These are phyloP conservation scores for Fomitopsis palustris DNA, from an alignment of 1,284 basidiomycete genomes.

Conservation along the genomic window DNA sequence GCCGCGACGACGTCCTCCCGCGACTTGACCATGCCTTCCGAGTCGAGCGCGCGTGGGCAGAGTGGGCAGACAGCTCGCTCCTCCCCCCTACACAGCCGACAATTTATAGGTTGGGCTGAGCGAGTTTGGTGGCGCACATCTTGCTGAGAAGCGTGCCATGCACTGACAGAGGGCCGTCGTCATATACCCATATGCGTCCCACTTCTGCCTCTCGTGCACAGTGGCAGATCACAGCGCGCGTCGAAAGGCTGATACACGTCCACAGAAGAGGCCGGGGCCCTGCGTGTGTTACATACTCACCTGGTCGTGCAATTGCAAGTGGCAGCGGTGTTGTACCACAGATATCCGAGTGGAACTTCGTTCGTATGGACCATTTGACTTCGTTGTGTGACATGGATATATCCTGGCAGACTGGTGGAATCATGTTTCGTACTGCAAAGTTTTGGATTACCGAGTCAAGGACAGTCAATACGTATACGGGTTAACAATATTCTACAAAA, in stretches of 20 bases:
- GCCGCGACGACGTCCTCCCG: conserved; percentile 29
- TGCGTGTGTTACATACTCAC: background rate
- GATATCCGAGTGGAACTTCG: too few relatives aligned
- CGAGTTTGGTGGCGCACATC: background rate
- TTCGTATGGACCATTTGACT: too few relatives aligned
- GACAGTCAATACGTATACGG: background rate
- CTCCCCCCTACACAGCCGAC: background rate
- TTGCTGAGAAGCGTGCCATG: background rate
- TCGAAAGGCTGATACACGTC: background rate
- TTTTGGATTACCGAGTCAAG: too few relatives aligned
- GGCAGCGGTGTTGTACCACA: too few relatives aligned
- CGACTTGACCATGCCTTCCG: conserved; percentile 17
- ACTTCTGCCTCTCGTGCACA: background rate
- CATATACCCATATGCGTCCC: background rate
- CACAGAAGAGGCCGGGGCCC: background rate
- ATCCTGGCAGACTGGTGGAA: too few relatives aligned
- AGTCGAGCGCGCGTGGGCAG: background rate
- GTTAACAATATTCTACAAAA: background rate
- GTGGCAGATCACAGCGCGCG: background rate
- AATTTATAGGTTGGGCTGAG: background rate
- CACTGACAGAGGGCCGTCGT: background rate
- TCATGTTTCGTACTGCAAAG: too few relatives aligned
- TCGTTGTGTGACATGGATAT: too few relatives aligned
- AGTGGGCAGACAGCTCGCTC: background rate
- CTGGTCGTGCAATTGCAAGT: too few relatives aligned